Evolutionary conservation across 371 early-diverging fungal genomes (phyloP).

Genomic region (Umbelopsis sp.): DNA sequence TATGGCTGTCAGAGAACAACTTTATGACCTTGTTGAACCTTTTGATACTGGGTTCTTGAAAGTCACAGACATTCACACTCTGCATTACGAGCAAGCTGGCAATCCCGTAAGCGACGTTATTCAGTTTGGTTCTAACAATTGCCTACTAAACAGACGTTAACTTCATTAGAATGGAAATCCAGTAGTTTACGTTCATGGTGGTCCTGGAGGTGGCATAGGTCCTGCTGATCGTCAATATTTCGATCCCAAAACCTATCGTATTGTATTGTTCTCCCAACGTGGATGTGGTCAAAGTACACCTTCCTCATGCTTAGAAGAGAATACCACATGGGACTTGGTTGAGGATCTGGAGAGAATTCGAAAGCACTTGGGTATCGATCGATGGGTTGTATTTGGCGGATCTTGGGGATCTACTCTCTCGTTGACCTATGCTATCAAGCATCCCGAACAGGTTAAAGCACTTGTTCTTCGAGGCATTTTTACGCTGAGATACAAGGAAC

Average conservation of each 20-base stretch:
- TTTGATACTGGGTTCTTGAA: constrained; percentile 52
- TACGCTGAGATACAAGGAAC: constrained; percentile 54
- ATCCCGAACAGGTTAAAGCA: constrained; percentile 60
- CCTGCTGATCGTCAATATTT: constrained; percentile 63
- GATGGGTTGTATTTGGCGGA: constrained; percentile 74
- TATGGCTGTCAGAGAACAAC: constrained; percentile 37
- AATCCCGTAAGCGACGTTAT: constrained; percentile 26
- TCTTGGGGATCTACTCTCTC: constrained; percentile 49
- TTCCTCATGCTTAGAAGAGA: constrained; percentile 56
- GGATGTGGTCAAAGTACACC: constrained; percentile 69
- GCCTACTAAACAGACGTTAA: too few species aligned
- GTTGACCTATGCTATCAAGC: constrained; percentile 62
- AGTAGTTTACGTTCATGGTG: constrained; percentile 63
- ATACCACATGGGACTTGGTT: constrained; percentile 60
- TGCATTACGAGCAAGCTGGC: constrained; percentile 53
- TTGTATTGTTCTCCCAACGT: constrained; percentile 67
- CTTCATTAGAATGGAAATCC: constrained; percentile 33
- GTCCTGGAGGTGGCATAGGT: constrained; percentile 55
- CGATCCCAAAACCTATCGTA: constrained; percentile 60
- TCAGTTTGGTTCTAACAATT: too few species aligned
- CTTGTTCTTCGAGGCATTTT: constrained; percentile 71
- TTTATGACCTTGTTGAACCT: constrained; percentile 57
- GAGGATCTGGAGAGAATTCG: constrained; percentile 23
- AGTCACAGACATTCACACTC: constrained; percentile 55
- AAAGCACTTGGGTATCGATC: constrained; percentile 55